These are phyloP conservation scores for Phenoliferia sp. DNA, from an alignment of 1,284 basidiomycete species.

Conservation along the genomic window DNA sequence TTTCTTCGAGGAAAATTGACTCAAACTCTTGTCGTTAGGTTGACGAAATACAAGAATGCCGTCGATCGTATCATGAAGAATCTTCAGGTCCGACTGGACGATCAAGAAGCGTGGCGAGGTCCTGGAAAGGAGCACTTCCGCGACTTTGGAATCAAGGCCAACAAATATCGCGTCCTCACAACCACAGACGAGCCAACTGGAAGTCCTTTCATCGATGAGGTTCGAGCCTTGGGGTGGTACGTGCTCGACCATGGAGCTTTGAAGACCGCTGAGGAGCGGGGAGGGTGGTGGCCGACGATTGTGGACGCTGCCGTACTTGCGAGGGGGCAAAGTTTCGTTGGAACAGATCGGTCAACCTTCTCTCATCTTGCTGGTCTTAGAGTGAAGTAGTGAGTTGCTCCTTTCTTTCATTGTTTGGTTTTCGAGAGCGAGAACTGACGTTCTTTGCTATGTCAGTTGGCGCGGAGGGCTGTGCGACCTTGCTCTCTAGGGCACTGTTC, in stretches of 20 bases:
- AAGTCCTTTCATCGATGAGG: conserved; percentile 16
- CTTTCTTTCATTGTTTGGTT: no score
- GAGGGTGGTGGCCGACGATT: conserved; percentile 28
- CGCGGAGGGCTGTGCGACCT: no score
- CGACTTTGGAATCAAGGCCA: not conserved
- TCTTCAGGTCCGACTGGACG: conserved; percentile 19
- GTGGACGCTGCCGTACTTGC: conserved; percentile 25
- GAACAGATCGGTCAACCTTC: conserved; percentile 25
- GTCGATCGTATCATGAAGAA: conserved; percentile 6
- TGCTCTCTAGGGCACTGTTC: no score
- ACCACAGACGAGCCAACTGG: conserved; percentile 30
- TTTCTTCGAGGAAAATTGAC: no score
- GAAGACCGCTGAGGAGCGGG: conserved; percentile 15
- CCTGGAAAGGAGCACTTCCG: conserved; percentile 8
- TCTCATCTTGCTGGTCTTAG: conserved; percentile 24
- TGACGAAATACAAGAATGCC: conserved; percentile 4
- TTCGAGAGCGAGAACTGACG: no score
- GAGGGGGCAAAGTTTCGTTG: conserved; percentile 22
- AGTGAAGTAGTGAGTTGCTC: conserved; percentile 30
- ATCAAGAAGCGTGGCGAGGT: conserved; percentile 12
- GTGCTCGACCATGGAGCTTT: conserved; percentile 25
- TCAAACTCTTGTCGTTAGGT: no score
- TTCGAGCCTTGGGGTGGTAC: conserved; percentile 24
- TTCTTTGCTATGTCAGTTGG: no score
- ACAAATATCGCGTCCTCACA: conserved; percentile 18